Evolutionary conservation across 768 basidiomycete genomes (phyloP).

Genomic region (Phylloporus rhodoxanthus): DNA sequence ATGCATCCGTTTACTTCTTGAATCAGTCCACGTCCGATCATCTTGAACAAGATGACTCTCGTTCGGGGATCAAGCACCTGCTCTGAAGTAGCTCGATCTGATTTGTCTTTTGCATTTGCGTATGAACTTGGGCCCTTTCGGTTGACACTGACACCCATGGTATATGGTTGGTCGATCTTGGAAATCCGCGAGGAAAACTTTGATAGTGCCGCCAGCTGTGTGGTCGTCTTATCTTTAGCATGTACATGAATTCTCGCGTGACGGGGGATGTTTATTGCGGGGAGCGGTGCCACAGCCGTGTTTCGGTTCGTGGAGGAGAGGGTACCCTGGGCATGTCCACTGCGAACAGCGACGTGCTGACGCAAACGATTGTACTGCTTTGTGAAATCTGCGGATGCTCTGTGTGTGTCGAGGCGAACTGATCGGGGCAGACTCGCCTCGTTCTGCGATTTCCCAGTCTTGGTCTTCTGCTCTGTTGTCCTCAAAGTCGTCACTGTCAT

Average conservation of each 20-base stretch:
- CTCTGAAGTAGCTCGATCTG: slow-evolving; percentile 93
- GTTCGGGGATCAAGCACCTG: slow-evolving; percentile 98
- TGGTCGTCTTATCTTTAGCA: slow-evolving; percentile 55
- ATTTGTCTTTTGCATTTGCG: slow-evolving; percentile 91
- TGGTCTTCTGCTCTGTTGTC: slow-evolving; percentile 73
- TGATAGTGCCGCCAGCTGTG: slow-evolving; percentile 68
- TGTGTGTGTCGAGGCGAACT: not conserved
- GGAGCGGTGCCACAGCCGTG: slow-evolving; percentile 54
- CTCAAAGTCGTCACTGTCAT: slow-evolving; percentile 34
- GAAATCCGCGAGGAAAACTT: slow-evolving; percentile 73
- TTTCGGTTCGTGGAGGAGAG: slow-evolving; percentile 47
- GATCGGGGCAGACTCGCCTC: slow-evolving; percentile 44
- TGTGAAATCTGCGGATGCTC: slow-evolving; percentile 72
- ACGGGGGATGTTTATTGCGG: slow-evolving; percentile 66
- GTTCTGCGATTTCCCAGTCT: slow-evolving; percentile 82
- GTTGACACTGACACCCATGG: slow-evolving; percentile 69
- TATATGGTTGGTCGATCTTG: slow-evolving; percentile 70
- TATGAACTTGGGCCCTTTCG: slow-evolving; percentile 86
- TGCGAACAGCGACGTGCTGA: slow-evolving; percentile 83
- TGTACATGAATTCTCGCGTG: slow-evolving; percentile 24
- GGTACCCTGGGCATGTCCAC: slow-evolving; percentile 59
- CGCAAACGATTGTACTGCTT: slow-evolving; percentile 95
- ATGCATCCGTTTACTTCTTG: slow-evolving; percentile 93
- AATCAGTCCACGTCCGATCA: slow-evolving; percentile 86
- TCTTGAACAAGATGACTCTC: slow-evolving; percentile 88